A percentile compares a stretch with the other conserved stretches of the same genome.
phyloP scores from a whole-genome alignment of 805 yeast genomes.

The Ascoidea tarda region DNA sequence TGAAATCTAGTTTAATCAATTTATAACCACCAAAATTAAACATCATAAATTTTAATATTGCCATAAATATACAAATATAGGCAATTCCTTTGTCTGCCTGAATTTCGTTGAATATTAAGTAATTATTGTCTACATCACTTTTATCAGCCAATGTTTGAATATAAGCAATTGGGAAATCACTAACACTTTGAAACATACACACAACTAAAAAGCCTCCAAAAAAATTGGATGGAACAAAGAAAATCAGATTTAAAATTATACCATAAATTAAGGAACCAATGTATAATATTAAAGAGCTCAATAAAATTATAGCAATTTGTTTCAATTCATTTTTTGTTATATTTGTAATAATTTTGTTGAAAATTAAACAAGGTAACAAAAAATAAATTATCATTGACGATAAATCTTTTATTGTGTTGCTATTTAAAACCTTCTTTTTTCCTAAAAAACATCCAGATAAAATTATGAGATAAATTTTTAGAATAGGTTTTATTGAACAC shows the following conservation, averaged over 20 bases:
- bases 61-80: constrained; percentile 63
- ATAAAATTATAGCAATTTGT: constrained; percentile 48
- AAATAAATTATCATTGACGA: constrained; percentile 57
- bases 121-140: no score
- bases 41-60: constrained; percentile 50
- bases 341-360: constrained; percentile 55
- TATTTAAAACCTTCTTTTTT: constrained; percentile 44
- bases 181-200: constrained; percentile 64
- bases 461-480: constrained; percentile 65
- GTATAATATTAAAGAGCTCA: constrained; percentile 28
- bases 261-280: constrained; percentile 29
- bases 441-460: constrained; percentile 55
- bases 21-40: constrained; percentile 69
- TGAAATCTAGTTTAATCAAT: constrained; percentile 58
- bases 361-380: constrained; percentile 62
- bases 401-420: constrained; percentile 53
- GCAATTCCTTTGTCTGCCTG: constrained; percentile 73
- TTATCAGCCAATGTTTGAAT: constrained; percentile 58
- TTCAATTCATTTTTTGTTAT: constrained; percentile 57
- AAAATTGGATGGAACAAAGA: constrained; percentile 62
- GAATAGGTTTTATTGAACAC: constrained; percentile 73
- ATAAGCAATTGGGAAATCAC: constrained; percentile 81
- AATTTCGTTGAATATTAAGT: constrained; percentile 33
- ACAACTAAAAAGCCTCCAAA: constrained; percentile 61
- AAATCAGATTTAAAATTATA: constrained; percentile 24